A percentile compares a stretch with the other conserved stretches of the same genome.
Conservation (phyloP, 345 rosid species). For the Euphorbia lathyris region DNA sequence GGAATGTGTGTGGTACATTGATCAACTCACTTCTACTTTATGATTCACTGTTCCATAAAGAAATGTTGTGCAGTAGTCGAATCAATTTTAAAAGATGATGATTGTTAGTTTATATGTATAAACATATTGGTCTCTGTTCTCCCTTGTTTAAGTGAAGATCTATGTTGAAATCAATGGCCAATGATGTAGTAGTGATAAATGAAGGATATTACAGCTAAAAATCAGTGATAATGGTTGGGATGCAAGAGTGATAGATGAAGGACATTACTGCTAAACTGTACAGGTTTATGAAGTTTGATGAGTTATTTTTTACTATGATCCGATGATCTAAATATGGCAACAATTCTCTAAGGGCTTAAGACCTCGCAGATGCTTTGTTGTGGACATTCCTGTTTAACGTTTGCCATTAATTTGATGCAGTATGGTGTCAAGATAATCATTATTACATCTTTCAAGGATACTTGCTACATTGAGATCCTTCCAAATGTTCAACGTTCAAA, state of each 20-base stretch:
- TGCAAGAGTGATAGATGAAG: neutral
- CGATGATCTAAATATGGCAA: neutral
- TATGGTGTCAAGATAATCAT: conserved; percentile 70
- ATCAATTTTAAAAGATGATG: neutral
- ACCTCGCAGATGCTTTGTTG: neutral
- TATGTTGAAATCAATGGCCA: neutral
- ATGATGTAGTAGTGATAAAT: neutral
- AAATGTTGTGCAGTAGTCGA: neutral
- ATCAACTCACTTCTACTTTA: neutral
- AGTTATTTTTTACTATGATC: neutral
- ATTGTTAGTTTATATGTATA: neutral
- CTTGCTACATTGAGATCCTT: conserved; percentile 80
- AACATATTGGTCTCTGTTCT: neutral
- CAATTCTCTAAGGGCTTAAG: neutral
- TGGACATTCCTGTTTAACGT: neutral
- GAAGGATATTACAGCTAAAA: neutral
- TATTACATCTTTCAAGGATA: conserved; percentile 85
- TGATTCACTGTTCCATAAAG: neutral
- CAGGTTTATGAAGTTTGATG: neutral
- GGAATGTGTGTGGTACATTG: neutral
- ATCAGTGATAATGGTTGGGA: neutral
- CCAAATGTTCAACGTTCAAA: conserved; percentile 49
- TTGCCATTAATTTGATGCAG: conserved; percentile 37
- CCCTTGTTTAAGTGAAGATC: neutral
- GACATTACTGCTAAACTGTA: neutral